A percentile compares a stretch with the other conserved stretches of the same genome.
phyloP scores from a whole-genome alignment of 2,329 filamentous ascomycete genomes.

The Zymoseptoria brevis region DNA sequence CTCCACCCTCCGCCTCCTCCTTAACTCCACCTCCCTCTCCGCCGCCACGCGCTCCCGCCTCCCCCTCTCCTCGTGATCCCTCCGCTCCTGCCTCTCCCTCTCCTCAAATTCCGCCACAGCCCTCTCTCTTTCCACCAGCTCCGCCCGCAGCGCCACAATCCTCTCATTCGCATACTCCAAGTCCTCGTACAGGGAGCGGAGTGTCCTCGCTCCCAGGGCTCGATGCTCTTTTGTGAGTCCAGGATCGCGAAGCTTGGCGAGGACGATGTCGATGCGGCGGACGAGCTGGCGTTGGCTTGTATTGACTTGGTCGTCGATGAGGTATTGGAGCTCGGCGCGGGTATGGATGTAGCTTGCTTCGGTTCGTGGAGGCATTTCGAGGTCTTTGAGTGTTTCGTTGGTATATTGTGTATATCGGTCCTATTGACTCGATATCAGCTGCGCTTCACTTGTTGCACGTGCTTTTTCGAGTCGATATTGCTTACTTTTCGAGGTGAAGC shows the following conservation, averaged over 20 bases:
- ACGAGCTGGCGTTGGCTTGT: background rate
- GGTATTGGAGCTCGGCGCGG: background rate
- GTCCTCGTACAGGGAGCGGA: background rate
- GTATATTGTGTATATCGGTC: background rate
- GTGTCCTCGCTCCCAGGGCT: background rate
- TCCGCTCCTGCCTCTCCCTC: background rate
- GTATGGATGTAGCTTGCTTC: background rate
- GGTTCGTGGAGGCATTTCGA: background rate
- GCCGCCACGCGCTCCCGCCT: background rate
- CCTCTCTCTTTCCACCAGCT: background rate
- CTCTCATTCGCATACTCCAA: background rate
- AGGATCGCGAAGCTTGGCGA: background rate
- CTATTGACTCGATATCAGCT: background rate
- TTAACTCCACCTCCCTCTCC: background rate
- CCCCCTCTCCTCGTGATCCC: background rate
- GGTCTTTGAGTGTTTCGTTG: too few relatives aligned
- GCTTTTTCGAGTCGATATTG: background rate
- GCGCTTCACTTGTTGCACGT: background rate
- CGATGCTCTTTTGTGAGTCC: background rate
- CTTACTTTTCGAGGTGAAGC: background rate
- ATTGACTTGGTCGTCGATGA: background rate
- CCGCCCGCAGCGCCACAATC: background rate
- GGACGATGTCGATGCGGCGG: background rate
- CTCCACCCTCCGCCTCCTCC: background rate
- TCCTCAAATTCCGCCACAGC: background rate